phyloP scores from a whole-genome alignment of 371 early-diverging fungal genomes.

The Conidiobolus incongruus region DNA sequence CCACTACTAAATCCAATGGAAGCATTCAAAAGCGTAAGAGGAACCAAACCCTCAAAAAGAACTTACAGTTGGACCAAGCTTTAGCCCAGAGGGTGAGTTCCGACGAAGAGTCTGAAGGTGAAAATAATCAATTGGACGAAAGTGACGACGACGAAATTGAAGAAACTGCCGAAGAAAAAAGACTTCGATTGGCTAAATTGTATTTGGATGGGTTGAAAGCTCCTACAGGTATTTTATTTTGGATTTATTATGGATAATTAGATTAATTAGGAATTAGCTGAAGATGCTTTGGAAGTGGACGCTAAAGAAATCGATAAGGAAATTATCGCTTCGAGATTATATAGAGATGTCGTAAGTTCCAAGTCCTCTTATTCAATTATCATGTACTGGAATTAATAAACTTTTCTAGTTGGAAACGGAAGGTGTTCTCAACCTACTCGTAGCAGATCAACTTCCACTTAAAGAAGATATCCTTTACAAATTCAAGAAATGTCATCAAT shows the following conservation, averaged over 20 bases:
- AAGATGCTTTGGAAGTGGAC: conserved; percentile 51
- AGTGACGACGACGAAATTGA: conserved; percentile 27
- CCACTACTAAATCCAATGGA: no score
- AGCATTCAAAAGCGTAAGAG: no score
- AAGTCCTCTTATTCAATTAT: not conserved
- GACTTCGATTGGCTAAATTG: conserved; percentile 73
- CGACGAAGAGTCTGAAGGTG: not conserved
- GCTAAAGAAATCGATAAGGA: conserved; percentile 84
- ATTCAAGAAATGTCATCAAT: conserved; percentile 29
- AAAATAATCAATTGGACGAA: conserved; percentile 22
- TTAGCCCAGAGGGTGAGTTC: no score
- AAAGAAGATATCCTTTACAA: not conserved
- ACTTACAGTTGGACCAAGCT: no score
- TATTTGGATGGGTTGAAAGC: conserved; percentile 60
- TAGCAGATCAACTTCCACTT: not conserved
- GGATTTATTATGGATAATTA: not conserved
- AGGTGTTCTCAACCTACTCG: not conserved
- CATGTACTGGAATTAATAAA: not conserved
- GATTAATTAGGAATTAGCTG: conserved; percentile 9
- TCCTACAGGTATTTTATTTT: conserved; percentile 22
- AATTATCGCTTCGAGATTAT: conserved; percentile 69
- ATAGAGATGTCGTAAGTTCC: conserved; percentile 45
- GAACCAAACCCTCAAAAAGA: no score
- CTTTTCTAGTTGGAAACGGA: not conserved
- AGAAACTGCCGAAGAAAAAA: conserved; percentile 81